These are phyloP conservation scores for Fusarium mexicanum DNA, from an alignment of 2,329 filamentous ascomycete genomes.

Conservation along the genomic window DNA sequence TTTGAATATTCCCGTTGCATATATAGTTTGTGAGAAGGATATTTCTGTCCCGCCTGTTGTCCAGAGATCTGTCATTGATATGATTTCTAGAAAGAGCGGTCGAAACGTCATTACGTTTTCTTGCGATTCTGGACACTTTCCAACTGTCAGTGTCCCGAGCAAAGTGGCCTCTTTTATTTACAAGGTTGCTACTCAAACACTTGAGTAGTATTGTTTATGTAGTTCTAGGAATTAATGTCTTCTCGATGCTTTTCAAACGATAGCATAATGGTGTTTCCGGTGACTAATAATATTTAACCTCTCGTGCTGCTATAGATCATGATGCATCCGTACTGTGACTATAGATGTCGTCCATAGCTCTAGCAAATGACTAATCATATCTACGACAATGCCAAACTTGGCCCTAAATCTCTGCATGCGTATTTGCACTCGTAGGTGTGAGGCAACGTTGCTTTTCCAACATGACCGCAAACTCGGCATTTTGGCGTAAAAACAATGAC, in stretches of 20 bases:
- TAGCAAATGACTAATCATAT: fast-evolving
- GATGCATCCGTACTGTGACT: fast-evolving
- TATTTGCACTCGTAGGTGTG: neutral
- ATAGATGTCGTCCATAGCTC: fast-evolving
- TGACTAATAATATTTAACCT: neutral
- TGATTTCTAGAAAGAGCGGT: neutral
- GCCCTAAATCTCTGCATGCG: fast-evolving
- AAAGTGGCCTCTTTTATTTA: neutral
- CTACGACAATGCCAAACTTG: fast-evolving
- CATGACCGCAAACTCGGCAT: too few relatives aligned
- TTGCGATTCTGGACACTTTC: neutral
- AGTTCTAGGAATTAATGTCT: too few relatives aligned
- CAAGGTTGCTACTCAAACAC: fast-evolving
- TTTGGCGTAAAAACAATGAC: neutral
- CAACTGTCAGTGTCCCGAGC: neutral
- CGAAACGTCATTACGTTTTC: neutral
- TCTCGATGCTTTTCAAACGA: too few relatives aligned
- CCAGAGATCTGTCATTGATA: neutral
- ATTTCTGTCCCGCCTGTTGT: neutral
- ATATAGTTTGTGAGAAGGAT: neutral
- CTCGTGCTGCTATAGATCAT: neutral
- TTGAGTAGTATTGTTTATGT: fast-evolving
- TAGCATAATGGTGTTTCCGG: fast-evolving
- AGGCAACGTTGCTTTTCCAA: too few relatives aligned
- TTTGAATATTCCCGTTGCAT: neutral